Evolutionary conservation across 2,329 filamentous ascomycete species (phyloP).

Genomic region (Tolypocladium album): DNA sequence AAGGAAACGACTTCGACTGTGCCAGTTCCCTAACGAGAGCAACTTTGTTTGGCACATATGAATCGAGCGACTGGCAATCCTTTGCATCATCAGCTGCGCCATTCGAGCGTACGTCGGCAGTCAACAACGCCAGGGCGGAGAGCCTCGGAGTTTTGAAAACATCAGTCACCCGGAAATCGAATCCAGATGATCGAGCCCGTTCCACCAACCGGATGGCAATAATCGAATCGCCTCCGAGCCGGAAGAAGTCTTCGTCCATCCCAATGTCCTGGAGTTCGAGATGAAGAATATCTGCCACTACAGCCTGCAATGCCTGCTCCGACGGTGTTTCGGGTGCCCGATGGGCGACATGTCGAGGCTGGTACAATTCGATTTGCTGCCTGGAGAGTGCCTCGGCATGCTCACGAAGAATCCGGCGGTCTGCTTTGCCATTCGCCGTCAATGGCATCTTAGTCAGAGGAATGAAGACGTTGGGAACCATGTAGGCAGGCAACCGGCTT

Average conservation of each 20-base stretch:
- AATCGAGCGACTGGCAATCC: not conserved
- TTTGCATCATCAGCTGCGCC: not conserved
- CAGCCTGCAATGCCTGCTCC: not conserved
- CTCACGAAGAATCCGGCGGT: not conserved
- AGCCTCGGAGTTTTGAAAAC: constrained; percentile 1
- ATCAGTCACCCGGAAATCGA: constrained; percentile 3
- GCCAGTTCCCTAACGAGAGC: not conserved
- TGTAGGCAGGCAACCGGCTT: constrained; percentile 3
- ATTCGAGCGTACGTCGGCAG: not conserved
- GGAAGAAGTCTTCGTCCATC: constrained; percentile 5
- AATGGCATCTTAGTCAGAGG: not conserved
- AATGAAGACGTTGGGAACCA: constrained; percentile 5
- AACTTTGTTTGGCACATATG: not conserved
- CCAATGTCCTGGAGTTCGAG: not conserved
- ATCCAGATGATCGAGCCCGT: not conserved
- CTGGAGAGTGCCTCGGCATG: not conserved
- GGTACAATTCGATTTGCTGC: not conserved
- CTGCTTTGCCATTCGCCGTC: constrained; percentile 1
- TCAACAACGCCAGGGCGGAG: not conserved
- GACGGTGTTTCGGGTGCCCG: not conserved
- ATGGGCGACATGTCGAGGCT: not conserved
- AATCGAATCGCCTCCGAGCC: constrained; percentile 16
- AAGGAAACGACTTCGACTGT: not conserved
- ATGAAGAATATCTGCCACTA: not conserved
- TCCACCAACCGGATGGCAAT: constrained; percentile 3